Conservation (phyloP, 352 stramenopile genomes). For the Stramenopiles sp. region DNA sequence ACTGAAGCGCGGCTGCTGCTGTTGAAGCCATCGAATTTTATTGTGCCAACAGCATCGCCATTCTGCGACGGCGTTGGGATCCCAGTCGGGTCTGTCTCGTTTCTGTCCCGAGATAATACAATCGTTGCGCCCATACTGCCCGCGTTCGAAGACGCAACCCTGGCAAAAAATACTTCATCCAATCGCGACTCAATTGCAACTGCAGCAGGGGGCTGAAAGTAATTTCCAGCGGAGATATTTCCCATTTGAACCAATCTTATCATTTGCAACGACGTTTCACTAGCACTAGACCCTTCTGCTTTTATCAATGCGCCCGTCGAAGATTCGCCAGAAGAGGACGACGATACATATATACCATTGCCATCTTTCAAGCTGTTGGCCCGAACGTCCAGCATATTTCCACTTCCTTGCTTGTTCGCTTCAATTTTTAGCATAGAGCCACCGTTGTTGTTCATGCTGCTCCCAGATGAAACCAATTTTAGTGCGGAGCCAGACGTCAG, state of each 20-base stretch:
- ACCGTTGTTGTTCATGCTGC: too few relatives aligned
- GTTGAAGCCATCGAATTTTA: neutral
- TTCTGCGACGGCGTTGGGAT: neutral
- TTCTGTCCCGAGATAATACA: neutral
- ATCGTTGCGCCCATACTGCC: neutral
- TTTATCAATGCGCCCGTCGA: neutral
- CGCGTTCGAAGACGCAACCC: neutral
- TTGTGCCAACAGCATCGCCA: neutral
- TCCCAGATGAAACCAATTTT: too few relatives aligned
- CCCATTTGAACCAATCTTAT: neutral
- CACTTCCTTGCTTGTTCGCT: neutral
- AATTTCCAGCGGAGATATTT: neutral
- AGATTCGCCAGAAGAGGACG: neutral
- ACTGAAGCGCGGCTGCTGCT: neutral
- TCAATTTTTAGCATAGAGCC: too few relatives aligned
- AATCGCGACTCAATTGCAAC: neutral
- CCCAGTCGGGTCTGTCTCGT: neutral
- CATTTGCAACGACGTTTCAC: neutral
- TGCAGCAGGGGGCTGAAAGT: neutral
- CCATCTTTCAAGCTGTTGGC: neutral
- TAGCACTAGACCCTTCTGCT: neutral
- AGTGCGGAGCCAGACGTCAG: too few relatives aligned
- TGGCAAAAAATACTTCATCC: neutral
- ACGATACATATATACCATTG: neutral
- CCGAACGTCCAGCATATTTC: neutral